Base-by-base conservation (phyloP, 306 rosid genomes). In the Sechiopsis laciniata region DNA sequence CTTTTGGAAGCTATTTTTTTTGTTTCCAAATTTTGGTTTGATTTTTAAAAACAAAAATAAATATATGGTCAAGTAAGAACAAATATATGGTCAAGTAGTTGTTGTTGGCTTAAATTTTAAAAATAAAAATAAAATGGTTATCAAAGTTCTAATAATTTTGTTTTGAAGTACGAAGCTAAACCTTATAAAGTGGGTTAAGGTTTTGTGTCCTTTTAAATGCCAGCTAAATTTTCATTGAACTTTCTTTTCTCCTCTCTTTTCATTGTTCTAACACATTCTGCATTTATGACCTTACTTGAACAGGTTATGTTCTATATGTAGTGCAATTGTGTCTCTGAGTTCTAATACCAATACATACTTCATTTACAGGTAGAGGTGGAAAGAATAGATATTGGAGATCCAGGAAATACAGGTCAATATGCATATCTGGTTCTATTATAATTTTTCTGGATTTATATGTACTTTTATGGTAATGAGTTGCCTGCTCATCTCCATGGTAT, bases 281-380 rank as follows among this genome's bases (percentile, higher is more conserved):
- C 48, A 72, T 82, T 50, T 46, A 17, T 86, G 54, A 51, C n/a
- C 54, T 13, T 51, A 51, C 54, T 51, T 9, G 29, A 56, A 9
- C 15, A 20, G 22, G 32, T 24, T 59, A 13, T 26, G 2, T 24
- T 59, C 65, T 59, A 14, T 6, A 5, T 37, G 12, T 24, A 24
- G 65, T 32, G 26, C 32, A 59, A 59, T 37, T 24, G 2, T 24
- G 65, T 2, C 40, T 2, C 10, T 7, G 40, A 24, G 65, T 26
- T 56, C 15, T 20, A 32, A 32, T 32, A 32, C 37, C 37, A 20
- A 56, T 56, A 20, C 14, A 13, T 58, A 3, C n/a, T 46, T 54
- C 50, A 74, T 81, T 56, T 51, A 20, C 87, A 94, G 97, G 89
- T 94, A 80, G 97, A 94, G 84, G 95, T 94, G 84, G 98, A 94